Base-by-base conservation (phyloP, 768 basidiomycete genomes). In the Kwoniella mangroviensis region DNA sequence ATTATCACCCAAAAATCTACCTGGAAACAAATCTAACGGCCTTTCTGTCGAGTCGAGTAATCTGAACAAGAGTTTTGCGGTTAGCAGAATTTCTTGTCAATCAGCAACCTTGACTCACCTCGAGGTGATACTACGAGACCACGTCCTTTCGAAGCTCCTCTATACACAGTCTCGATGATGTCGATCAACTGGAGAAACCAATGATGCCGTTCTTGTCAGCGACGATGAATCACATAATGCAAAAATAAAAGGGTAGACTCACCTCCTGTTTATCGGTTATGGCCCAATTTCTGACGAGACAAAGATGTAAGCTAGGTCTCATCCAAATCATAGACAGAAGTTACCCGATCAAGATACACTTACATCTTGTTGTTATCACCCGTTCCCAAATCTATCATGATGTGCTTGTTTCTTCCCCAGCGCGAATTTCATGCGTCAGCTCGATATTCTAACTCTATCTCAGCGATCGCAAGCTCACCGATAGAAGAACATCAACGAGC, bases 351-450 rank as follows among this genome's bases (percentile, higher is more conserved):
- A 52, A 13, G 26, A 49, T 15, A 4, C 3, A 86, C 93, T 73
- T 68, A 95, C 94, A 97, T 97, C 86, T 98, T 98, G 85, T 98
- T 98, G 85, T 98, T 98, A 84, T 98, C 97, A 86, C 95, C 95
- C 60, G 95, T 98, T n/a, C 94, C 95, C 74, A 98, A 85, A 88
- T 98, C 97, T 79, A 99, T 98, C 96, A 98, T 98, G 85, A 98
- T 98, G 82, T 98, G 97, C 82, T 98, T 97, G 84, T 96, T 96
- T 53, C 95, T 96, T 76, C 15, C 19, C 11, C 40, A 26, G 34
- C 28, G n/a, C 24, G 9, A 49, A 1, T n/a, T 26, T 6, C 13
- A 42, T 34, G 6, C 34, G 62, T 73, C 75, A 71, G 63, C 26
- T 19, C 34, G 6, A 57, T 57, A 12, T 55, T 24, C 24, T n/a